Percentiles rank a stretch among this genome's conserved stretches.
phyloP scores from a whole-genome alignment of 176 grass and related monocot species.

The Hordeum vulgare region DNA sequence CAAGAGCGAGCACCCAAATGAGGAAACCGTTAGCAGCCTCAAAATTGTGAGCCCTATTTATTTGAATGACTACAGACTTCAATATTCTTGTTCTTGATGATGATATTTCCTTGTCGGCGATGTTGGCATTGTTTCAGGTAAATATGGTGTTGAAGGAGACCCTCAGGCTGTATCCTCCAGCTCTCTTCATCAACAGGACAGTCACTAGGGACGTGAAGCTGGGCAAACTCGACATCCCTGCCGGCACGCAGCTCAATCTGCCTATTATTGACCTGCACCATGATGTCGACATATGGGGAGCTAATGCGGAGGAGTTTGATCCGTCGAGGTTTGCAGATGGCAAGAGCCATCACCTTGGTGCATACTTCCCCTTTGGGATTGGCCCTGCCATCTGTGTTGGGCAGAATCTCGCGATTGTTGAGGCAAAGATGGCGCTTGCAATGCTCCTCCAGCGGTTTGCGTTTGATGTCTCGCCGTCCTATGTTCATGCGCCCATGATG shows the following conservation, averaged over 20 bases:
- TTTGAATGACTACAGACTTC: neutral
- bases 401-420: constrained; percentile 67
- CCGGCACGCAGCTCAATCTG: constrained; percentile 48
- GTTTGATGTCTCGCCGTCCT: constrained; percentile 59
- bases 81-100: too few species aligned
- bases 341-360: constrained; percentile 61
- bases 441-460: constrained; percentile 52
- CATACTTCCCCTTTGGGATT: constrained; percentile 64
- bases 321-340: constrained; percentile 68
- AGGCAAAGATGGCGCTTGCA: constrained; percentile 61
- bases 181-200: constrained; percentile 34
- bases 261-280: constrained; percentile 53
- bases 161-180: constrained; percentile 74
- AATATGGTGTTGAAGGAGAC: constrained; percentile 82
- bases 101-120: neutral
- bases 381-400: constrained; percentile 65
- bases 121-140: constrained; percentile 33
- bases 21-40: constrained; percentile 45
- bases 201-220: constrained; percentile 41
- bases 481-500: constrained; percentile 68
- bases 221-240: constrained; percentile 48
- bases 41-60: constrained; percentile 53
- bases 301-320: constrained; percentile 51
- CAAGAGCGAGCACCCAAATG: constrained; percentile 28
- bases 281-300: constrained; percentile 59